A percentile compares a stretch with the other conserved stretches of the same genome.
Conservation (phyloP, 768 basidiomycete genomes). For the Panaeolus cyanescens region DNA sequence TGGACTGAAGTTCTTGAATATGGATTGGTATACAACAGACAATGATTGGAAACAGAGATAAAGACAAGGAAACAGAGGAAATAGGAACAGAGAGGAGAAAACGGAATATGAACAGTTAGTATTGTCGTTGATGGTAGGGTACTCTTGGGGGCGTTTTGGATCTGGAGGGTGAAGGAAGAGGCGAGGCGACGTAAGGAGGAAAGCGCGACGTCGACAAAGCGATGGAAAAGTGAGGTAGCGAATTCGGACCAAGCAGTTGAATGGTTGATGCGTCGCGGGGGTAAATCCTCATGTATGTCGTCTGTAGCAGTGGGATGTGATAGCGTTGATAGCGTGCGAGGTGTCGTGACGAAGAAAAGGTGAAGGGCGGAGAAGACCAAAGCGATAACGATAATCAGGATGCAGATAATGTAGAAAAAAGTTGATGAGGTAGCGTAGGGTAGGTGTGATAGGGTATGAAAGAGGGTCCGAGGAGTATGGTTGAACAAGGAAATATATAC, state of each 20-base stretch:
- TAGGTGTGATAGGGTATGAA: background rate
- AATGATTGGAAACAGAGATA: constrained; percentile 5
- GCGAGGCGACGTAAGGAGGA: background rate
- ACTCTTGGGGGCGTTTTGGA: background rate
- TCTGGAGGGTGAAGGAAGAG: background rate
- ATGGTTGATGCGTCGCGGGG: constrained; percentile 8
- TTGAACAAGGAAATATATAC: constrained; percentile 5
- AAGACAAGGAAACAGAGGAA: constrained; percentile 8
- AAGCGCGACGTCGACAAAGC: background rate
- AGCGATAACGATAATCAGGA: background rate
- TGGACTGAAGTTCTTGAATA: constrained; percentile 12
- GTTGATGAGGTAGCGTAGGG: constrained; percentile 3
- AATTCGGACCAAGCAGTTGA: constrained; percentile 16
- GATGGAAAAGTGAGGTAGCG: background rate
- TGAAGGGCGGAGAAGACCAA: background rate
- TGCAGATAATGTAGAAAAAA: constrained; percentile 7
- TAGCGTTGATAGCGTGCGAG: background rate
- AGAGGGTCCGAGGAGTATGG: constrained; percentile 4
- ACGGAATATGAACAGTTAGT: constrained; percentile 1
- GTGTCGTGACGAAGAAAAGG: background rate
- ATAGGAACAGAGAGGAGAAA: constrained; percentile 9
- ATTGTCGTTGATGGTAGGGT: background rate
- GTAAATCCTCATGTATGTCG: background rate
- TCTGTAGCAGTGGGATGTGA: background rate
- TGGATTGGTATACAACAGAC: constrained; percentile 14